A percentile compares a stretch with the other conserved stretches of the same genome.
Conservation (phyloP, 805 yeast species). For the Ogataea sp. region DNA sequence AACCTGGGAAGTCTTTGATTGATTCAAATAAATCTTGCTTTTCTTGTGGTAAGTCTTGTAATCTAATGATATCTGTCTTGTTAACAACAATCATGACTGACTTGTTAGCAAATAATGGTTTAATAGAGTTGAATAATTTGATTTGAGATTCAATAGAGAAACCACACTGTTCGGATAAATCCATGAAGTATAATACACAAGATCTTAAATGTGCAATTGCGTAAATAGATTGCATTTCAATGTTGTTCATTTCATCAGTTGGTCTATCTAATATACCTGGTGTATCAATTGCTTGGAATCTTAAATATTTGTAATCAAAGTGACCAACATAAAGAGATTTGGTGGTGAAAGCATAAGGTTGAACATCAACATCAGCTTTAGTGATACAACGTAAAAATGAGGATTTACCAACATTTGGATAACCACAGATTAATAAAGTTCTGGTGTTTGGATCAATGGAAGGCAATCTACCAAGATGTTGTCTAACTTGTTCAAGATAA, state of each 20-base stretch:
- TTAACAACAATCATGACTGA: conserved; percentile 92
- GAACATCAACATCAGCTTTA: conserved; percentile 98
- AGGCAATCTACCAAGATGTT: conserved; percentile 97
- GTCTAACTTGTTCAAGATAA: conserved; percentile 97
- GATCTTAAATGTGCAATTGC: conserved; percentile 98
- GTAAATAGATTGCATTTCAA: conserved; percentile 98
- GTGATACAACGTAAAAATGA: conserved; percentile 90
- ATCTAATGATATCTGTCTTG: conserved; percentile 84
- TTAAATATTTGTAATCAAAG: conserved; percentile 93
- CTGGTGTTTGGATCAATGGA: conserved; percentile 98
- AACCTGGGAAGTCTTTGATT: conserved; percentile 62
- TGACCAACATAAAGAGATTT: conserved; percentile 97
- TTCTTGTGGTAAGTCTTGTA: conserved; percentile 75
- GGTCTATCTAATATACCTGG: conserved; percentile 99
- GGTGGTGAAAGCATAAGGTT: conserved; percentile 98
- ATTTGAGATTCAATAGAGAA: conserved; percentile 96
- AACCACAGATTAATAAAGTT: conserved; percentile 94
- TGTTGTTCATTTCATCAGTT: conserved; percentile 98
- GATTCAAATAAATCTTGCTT: conserved; percentile 65
- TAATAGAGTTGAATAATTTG: conserved; percentile 91
- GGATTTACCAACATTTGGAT: conserved; percentile 98
- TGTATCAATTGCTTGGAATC: conserved; percentile 98
- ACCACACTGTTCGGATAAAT: conserved; percentile 98
- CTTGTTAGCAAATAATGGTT: conserved; percentile 95
- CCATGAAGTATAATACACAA: conserved; percentile 96